Evolutionary conservation across 495 filamentous ascomycete genomes (phyloP), one percentile per base, ranked within the genome.

Genomic region (Penicillium longicatenatum): DNA sequence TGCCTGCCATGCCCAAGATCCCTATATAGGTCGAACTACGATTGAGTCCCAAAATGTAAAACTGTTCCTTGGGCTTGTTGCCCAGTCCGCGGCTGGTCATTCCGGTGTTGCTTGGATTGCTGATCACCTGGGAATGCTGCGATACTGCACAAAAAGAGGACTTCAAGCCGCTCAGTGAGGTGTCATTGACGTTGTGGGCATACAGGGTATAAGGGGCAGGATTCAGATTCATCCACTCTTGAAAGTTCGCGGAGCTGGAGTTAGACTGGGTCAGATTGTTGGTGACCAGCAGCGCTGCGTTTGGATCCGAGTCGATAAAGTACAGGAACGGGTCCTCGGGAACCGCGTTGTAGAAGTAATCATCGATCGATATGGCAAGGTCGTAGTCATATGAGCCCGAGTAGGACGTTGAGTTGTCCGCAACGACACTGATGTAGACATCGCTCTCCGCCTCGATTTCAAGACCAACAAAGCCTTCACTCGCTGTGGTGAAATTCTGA

Each of bases 321-420:
- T 79, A 80, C 20, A 96, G 74, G 53, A 87, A 82, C 1, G 76
- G 63, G 3, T 67, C 66, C 9, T 71, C 46, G 1, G 33, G 66
- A 41, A 80, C 69, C 53, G 82, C 86, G 12, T 66, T 79, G 67
- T 91, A 87, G 69, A 90, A 96, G 47, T 75, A 85, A 0, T 63
- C 80, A 59, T 95, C 89, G 39, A 87, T 87, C 7, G 94, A 97
- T n/a, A 85, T 87, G 2, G 90, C 89, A 6, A 99, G 73, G 61
- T 93, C 77, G 64, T 91, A 93, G 56, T 84, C 88, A 70, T 89
- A 98, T 2, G 65, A 69, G 9, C 86, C 86, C 0, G 69, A 68
- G 58, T 83, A 90, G 7, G 69, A 62, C 2, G 84, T 78, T 6
- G 84, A 71, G 20, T 83, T 77, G 0, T 88, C 87, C 3, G 91